Evolutionary conservation across 2,329 filamentous ascomycete genomes (phyloP).

Genomic region (Sphaerulina vaccinii): DNA sequence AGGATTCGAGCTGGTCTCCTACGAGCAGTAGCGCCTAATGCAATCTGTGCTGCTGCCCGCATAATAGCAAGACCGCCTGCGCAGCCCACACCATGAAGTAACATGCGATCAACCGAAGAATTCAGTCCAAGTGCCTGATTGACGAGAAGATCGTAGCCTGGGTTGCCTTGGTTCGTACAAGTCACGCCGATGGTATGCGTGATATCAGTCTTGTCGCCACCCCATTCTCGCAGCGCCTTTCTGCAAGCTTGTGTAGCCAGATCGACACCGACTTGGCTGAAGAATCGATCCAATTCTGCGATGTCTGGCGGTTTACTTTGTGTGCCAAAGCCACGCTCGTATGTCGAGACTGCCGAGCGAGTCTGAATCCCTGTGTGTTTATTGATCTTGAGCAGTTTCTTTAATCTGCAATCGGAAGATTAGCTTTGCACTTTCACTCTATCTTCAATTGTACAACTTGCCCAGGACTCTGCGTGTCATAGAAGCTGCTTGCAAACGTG

Average conservation of each 20-base stretch:
- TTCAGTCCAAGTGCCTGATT: not conserved
- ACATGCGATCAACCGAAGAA: not conserved
- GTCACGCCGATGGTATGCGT: not conserved
- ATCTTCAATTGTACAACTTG: too few relatives aligned
- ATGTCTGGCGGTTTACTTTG: too few relatives aligned
- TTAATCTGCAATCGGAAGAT: too few relatives aligned
- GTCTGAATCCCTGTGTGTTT: too few relatives aligned
- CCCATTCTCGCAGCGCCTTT: constrained; percentile 13
- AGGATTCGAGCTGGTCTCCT: constrained; percentile 62
- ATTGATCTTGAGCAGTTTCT: too few relatives aligned
- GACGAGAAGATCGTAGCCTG: not conserved
- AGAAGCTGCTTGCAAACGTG: too few relatives aligned
- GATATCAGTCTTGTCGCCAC: not conserved
- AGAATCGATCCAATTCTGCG: too few relatives aligned
- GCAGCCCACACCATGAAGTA: not conserved
- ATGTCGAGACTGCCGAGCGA: too few relatives aligned
- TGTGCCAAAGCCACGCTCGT: too few relatives aligned
- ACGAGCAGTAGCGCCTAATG: constrained; percentile 45
- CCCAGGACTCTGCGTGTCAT: too few relatives aligned
- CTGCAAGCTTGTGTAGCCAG: constrained; percentile 37
- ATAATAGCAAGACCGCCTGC: not conserved
- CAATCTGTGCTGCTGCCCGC: not conserved
- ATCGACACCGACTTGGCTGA: too few relatives aligned
- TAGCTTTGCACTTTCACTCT: too few relatives aligned
- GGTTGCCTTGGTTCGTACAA: not conserved